Base-by-base conservation (phyloP, 2,329 filamentous ascomycete genomes). In the Colletotrichum endophyticum region DNA sequence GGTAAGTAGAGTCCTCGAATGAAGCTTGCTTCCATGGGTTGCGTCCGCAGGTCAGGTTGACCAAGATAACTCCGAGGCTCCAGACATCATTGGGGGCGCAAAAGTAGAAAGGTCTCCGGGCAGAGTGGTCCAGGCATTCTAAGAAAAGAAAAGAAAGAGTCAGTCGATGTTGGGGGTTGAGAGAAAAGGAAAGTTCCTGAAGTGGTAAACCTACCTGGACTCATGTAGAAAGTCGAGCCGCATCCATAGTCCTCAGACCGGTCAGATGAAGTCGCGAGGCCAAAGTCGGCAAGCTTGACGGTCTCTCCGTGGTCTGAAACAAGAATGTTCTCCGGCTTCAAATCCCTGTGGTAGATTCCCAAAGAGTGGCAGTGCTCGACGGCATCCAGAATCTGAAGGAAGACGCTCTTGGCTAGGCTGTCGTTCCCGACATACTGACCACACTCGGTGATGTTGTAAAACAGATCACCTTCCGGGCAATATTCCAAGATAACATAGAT, bases 11-110 rank as follows among this genome's bases (percentile, higher is more conserved):
- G 86, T 99, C 97, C 85, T 98, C 95, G 80, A 92, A 89, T 15
- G 96, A 98, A 78, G 97, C 97, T 84, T 97, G 94, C 88, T 99
- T 99, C 97, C 97, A 99, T 76, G 97, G 97, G 87, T 99, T 99
- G 84, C 97, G 95, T 83, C 97, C 97, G 87, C 97, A 99, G 68
- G 96, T 98, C 80, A 99, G 90, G 88, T 99, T 99, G 81, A 99
- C 96, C 77, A 99, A 91, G 84, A 99, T 98, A 70, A 99, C 96
- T 80, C 97, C 97, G n/a, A 99, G 91, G 82, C 95, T 96, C 97
- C 97, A 99, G 81, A 99, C 93, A 86, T 99, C 97, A 87, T 99
- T 99, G 74, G 96, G 95, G 69, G 95, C 96, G 79, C 96, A 98
- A 80, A 93, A 93, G 86, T 99, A 99, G 85, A 92, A 96, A 34